These are phyloP conservation scores for Apiospora phragmitis DNA, from an alignment of 2,329 filamentous ascomycete genomes.

Conservation along the genomic window DNA sequence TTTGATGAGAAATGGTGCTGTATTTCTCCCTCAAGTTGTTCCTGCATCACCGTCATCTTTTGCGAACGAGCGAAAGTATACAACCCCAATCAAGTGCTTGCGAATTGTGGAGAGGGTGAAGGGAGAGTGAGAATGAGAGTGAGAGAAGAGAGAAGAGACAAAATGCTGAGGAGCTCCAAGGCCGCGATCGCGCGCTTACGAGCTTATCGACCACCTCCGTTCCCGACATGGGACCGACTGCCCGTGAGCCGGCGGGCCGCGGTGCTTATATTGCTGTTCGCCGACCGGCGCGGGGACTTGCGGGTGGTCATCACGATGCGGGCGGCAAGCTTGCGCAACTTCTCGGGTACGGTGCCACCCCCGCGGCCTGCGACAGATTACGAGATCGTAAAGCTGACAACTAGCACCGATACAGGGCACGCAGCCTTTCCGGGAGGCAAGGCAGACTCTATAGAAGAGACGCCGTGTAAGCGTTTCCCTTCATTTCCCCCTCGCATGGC, in stretches of 20 bases:
- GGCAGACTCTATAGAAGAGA: slow-evolving; percentile 58
- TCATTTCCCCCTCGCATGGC: not conserved
- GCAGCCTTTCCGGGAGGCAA: slow-evolving; percentile 84
- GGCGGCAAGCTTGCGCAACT: slow-evolving; percentile 62
- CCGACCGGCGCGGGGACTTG: slow-evolving; percentile 78
- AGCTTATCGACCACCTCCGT: slow-evolving; percentile 60
- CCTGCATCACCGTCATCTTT: not conserved
- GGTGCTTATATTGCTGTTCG: slow-evolving; percentile 85
- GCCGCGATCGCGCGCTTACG: slow-evolving; percentile 61
- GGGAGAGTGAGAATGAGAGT: not conserved
- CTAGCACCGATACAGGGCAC: slow-evolving; percentile 50
- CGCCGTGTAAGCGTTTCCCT: slow-evolving; percentile 51
- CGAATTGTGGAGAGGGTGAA: not conserved
- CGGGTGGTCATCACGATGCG: slow-evolving; percentile 71
- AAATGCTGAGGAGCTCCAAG: slow-evolving; percentile 40
- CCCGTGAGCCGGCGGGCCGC: slow-evolving; percentile 73
- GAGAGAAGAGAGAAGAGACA: slow-evolving; percentile 5
- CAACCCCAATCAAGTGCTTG: not conserved
- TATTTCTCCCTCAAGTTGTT: too few relatives aligned
- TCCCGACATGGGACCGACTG: slow-evolving; percentile 61
- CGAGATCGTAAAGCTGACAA: not conserved
- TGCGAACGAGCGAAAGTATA: not conserved
- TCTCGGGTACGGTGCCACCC: slow-evolving; percentile 54
- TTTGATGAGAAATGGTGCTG: not conserved
- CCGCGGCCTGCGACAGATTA: not conserved